Conservation (phyloP, 805 yeast species). For the Wickerhamiella hasegawae region DNA sequence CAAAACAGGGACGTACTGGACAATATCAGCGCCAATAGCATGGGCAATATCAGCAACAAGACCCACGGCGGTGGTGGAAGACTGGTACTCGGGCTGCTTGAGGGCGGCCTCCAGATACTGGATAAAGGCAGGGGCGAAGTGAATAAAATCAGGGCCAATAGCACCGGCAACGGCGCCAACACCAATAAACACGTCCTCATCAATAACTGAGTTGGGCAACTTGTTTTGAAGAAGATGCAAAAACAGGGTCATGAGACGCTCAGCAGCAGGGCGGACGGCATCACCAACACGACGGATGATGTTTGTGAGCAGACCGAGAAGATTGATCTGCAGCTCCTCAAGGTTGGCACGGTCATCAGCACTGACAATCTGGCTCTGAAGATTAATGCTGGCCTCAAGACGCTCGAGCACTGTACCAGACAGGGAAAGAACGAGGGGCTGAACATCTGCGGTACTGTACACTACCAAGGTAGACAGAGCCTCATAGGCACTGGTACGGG, state of each 20-base stretch:
- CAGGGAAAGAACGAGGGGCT: conserved; percentile 51
- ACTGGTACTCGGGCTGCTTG: conserved; percentile 65
- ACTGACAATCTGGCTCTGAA: conserved; percentile 41
- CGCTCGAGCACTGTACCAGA: conserved; percentile 62
- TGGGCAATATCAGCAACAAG: conserved; percentile 88
- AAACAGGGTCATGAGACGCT: conserved; percentile 70
- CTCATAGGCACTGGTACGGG: conserved; percentile 94
- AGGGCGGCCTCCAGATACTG: conserved; percentile 73
- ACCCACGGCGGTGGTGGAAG: conserved; percentile 84
- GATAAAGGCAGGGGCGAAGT: conserved; percentile 65
- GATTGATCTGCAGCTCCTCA: conserved; percentile 77
- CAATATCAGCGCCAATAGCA: conserved; percentile 59
- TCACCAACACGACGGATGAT: conserved; percentile 67
- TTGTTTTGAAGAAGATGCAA: conserved; percentile 51
- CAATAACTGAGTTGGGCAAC: conserved; percentile 59
- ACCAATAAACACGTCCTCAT: conserved; percentile 88
- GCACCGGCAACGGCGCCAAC: conserved; percentile 81
- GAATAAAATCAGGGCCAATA: conserved; percentile 50
- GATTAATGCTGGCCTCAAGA: conserved; percentile 47
- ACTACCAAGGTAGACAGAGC: conserved; percentile 72
- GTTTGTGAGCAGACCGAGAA: conserved; percentile 60
- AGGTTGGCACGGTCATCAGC: conserved; percentile 61
- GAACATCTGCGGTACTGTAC: conserved; percentile 53
- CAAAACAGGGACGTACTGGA: conserved; percentile 61
- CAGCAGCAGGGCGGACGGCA: conserved; percentile 54